Evolutionary conservation across 176 grass and related monocot genomes (phyloP), one percentile per base, ranked within the genome.

Genomic region (Cenchrus purpureus): DNA sequence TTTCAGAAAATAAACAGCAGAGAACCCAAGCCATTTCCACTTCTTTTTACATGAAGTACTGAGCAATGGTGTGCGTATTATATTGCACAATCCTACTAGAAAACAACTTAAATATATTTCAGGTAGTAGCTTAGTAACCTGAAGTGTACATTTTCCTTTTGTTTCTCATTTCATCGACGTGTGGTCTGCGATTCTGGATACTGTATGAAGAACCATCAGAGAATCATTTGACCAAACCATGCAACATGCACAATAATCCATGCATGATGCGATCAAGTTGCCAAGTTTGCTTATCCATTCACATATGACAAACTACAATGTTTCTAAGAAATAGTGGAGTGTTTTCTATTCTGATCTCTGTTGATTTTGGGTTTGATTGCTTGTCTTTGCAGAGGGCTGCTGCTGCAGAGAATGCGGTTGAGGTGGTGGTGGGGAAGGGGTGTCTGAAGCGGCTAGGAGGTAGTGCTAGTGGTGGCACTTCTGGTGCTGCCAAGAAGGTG

Each of bases 371-470:
- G 68, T 66, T 79, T 89, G 10, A 1, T 45, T 74, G 46, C 12
- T 55, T 73, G 8, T 8, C 31, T 32, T 32, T 59, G 66, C 42
- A 86, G 84, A 65, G 49, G 31, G 7, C 3, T 3, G 28, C 29
- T 7, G 17, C 29, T 13, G 56, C 43, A n/a, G 56, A 83, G 53
- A 28, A 14, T 19, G 14, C 19, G 10, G 70, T 81, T 62, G 73
- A 70, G 34, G 79, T 83, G 68, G 80, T 83, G 43, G 80, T 64
- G 79, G 74, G 74, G 13, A 93, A 86, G 73, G 91, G 91, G 2
- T 90, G 88, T 59, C 34, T 93, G 68, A 93, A 90, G 74, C 65
- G 54, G 22, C 59, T 86, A 3, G 13, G 72, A n/a, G n/a, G 42
- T 32, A 84, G 49, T 65, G 74, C 72, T 31, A 83, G 50, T 6